Base-by-base conservation (phyloP, 306 rosid species). In the Quercus alba region DNA sequence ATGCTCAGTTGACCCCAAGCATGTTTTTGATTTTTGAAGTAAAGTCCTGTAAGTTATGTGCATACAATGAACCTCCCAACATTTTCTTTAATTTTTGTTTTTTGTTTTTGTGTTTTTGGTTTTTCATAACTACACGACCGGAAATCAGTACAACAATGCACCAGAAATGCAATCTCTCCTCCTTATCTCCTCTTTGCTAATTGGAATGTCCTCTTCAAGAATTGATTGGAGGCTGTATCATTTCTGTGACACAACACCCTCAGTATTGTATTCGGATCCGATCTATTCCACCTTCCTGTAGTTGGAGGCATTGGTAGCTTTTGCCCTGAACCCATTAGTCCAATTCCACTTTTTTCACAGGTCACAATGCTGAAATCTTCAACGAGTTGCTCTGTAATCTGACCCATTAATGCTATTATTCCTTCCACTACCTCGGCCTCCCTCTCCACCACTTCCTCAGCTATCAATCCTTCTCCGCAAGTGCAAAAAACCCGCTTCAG, bases 271-370 rank as follows among this genome's bases (percentile, higher is more conserved):
- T 95, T 93, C 4, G 99, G 97, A 18, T 95, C 98, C n/a, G 96
- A 82, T 76, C 92, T 81, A 35, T 89, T 83, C 99, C 99, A 95
- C 78, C 92, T 84, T 78, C 97, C 98, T 35, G 98, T 91, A 10
- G 98, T 89, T 9, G 99, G 97, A 59, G 99, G 98, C 97, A 95
- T 86, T 17, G 93, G 99, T 18, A 91, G 72, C 79, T 87, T 91
- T 23, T 90, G 87, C 4, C 89, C 94, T 51, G 83, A 82, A 11
- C 88, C 92, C 85, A 87, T 77, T 14, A 85, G 56, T 78, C 97
- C 97, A 3, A 91, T 80, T 25, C 94, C 98, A 74, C 97, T 90
- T 8, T 89, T 82, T 73, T 95, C 96, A 64, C 98, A 89, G 0
- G 94, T 84, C 30, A 84, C 85, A 69, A 86, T 89, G 88, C 91